phyloP scores from a whole-genome alignment of 2,329 filamentous ascomycete genomes.

The Cercospora nicotianae region DNA sequence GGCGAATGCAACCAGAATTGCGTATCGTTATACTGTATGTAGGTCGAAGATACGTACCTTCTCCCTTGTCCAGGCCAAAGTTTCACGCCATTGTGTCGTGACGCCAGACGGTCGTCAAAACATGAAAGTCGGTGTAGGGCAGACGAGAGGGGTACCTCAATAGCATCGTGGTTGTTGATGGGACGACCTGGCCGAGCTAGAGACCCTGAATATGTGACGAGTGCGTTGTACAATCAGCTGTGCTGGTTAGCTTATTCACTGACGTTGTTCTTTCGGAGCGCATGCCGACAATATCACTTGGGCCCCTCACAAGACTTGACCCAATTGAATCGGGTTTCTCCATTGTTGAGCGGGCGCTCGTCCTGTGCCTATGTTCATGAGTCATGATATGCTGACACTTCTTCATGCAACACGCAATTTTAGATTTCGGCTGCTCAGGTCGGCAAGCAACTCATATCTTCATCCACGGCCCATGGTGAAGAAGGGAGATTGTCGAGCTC shows the following conservation, averaged over 20 bases:
- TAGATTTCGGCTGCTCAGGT: background rate
- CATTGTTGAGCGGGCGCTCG: background rate
- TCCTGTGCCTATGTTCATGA: too few species aligned
- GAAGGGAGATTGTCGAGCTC: background rate
- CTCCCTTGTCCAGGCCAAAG: background rate
- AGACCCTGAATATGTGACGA: background rate
- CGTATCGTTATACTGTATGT: background rate
- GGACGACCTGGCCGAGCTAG: background rate
- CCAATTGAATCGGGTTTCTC: background rate
- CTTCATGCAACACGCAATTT: background rate
- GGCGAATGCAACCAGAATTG: background rate
- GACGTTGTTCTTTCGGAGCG: background rate
- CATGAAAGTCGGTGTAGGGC: background rate
- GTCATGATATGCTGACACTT: background rate
- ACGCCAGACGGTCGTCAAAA: background rate
- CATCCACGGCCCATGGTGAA: background rate
- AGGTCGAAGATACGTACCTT: background rate
- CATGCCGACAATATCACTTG: background rate
- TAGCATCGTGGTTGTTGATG: background rate
- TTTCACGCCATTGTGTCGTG: background rate
- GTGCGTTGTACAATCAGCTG: background rate
- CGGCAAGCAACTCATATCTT: background rate
- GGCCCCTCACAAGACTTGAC: background rate
- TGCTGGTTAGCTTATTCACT: background rate
- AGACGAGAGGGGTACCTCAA: background rate